phyloP scores from a whole-genome alignment of 1,139 yeast genomes.

The Wickerhamomyces sp. region DNA sequence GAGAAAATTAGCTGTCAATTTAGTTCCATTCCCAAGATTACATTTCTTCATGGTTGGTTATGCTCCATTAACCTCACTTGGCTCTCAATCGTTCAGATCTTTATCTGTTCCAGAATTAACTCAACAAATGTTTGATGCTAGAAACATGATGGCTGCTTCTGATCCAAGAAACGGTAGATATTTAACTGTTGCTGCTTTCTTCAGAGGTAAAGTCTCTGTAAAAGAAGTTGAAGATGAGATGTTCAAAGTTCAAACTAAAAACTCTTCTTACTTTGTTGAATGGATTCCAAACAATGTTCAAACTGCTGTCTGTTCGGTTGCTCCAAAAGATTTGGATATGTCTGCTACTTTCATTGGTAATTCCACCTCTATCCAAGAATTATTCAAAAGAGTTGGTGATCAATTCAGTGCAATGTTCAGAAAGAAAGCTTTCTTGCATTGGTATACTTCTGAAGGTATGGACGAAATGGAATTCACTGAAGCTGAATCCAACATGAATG shows the following conservation, averaged over 20 bases:
- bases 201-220: slow-evolving; percentile 97
- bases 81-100: slow-evolving; percentile 89
- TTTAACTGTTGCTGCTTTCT: slow-evolving; percentile 95
- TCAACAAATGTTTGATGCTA: slow-evolving; percentile 95
- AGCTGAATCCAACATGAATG: slow-evolving; percentile 93
- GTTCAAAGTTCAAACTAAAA: slow-evolving; percentile 86
- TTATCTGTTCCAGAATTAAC: slow-evolving; percentile 90
- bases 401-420: slow-evolving; percentile 97
- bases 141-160: slow-evolving; percentile 98
- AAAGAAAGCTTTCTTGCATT: slow-evolving; percentile 98
- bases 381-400: slow-evolving; percentile 95
- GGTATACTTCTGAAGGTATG: slow-evolving; percentile 98
- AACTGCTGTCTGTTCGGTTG: slow-evolving; percentile 96
- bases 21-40: slow-evolving; percentile 98
- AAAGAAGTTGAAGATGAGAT: slow-evolving; percentile 97
- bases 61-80: slow-evolving; percentile 90
- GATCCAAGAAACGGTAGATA: slow-evolving; percentile 95
- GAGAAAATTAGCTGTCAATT: slow-evolving; percentile 94
- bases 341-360: slow-evolving; percentile 95
- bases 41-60: slow-evolving; percentile 98
- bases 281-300: slow-evolving; percentile 99
- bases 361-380: slow-evolving; percentile 96
- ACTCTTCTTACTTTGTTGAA: slow-evolving; percentile 93
- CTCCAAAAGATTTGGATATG: slow-evolving; percentile 82
- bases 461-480: slow-evolving; percentile 90